Conservation (phyloP, 192 early-diverging fungal species). For the Umbelopsis sp. region DNA sequence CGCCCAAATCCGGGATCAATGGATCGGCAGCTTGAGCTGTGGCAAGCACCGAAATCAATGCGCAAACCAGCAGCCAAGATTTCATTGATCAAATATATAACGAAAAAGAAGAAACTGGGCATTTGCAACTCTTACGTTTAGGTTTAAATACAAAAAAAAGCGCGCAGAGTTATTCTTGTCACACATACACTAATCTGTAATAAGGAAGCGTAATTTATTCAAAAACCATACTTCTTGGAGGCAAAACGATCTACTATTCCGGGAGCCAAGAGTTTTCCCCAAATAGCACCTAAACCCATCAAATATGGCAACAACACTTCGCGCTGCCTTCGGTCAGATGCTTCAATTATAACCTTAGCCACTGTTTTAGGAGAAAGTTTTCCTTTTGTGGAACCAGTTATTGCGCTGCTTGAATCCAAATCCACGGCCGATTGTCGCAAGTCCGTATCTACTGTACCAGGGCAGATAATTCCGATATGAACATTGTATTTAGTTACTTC, state of each 20-base stretch:
- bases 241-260: conserved; percentile 67
- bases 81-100: background rate
- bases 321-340: conserved; percentile 53
- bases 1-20: background rate
- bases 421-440: conserved; percentile 71
- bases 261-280: conserved; percentile 58
- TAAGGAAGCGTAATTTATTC: background rate
- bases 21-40: background rate
- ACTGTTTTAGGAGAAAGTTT: conserved; percentile 62
- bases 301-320: conserved; percentile 68
- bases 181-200: conserved; percentile 10
- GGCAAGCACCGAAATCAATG: background rate
- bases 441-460: conserved; percentile 78
- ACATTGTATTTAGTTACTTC: conserved; percentile 67
- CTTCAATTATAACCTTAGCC: conserved; percentile 65
- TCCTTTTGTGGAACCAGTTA: conserved; percentile 56
- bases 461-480: conserved; percentile 67
- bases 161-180: background rate
- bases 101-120: background rate
- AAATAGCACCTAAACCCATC: conserved; percentile 51
- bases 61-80: background rate
- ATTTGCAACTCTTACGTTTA: background rate
- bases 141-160: conserved; percentile 8
- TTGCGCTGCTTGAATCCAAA: conserved; percentile 18
- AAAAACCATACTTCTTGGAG: conserved; percentile 69